Base-by-base conservation (phyloP, 768 basidiomycete species). In the Mycena leptocephala region DNA sequence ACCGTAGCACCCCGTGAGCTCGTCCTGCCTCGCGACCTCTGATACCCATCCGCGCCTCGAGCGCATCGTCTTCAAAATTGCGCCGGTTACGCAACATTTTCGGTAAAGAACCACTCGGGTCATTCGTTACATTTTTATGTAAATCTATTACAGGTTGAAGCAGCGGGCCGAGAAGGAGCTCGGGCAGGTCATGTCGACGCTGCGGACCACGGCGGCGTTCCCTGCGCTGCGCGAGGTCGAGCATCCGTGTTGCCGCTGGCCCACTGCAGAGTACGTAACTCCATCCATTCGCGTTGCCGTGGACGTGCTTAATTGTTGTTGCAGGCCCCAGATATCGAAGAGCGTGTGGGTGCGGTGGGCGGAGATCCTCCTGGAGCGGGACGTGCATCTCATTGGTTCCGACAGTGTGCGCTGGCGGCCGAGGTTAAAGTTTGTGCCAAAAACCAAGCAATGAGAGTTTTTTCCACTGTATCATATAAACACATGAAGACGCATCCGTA, bases 271-370 rank as follows among this genome's bases (percentile, higher is more conserved):
- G 72, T 73, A 13, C 24, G 56, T 59, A n/a, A n/a, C n/a, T n/a
- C 2, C 14, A 24, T 58, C 22, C 56, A 16, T 63, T 14, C 16
- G 22, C 20, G 28, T 28, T 14, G 20, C 13, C 20, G 18, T 33
- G 37, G 22, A 14, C 28, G n/a, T 26, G 41, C 32, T 63, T 0
- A 53, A 20, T 26, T 26, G 9, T 59, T 32, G 32, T 39, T 11
- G 4, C 62, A 72, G 71, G 20, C 61, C 48, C 30, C 22, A 56
- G 24, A 58, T 65, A 46, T 56, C 35, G 11, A 72, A 65, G 11
- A 72, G 55, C 39, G 28, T 20, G n/a, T 72, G 62, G 63, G 71
- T 65, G 0, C n/a, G 32, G 14, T 72, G 53, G 51, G 71, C 71
- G 10, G 71, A 72, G 39, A 32, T 0, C 26, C 41, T 72, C 18